Base-by-base conservation (phyloP, 257 asterid genomes). In the Ocimum tenuiflorum region DNA sequence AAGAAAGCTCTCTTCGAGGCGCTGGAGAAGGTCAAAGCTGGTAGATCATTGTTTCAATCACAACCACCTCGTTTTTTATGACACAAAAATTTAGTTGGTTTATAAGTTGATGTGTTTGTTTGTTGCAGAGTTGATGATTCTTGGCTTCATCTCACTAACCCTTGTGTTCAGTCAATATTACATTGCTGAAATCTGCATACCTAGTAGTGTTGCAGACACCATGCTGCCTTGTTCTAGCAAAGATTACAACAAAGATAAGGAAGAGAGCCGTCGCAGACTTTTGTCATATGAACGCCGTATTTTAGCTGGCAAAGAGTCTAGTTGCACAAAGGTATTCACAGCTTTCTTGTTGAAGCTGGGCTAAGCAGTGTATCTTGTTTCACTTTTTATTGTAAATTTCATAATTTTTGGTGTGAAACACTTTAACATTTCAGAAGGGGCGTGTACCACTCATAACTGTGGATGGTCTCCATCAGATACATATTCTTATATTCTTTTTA, bases 61-160 rank as follows among this genome's bases (percentile, higher is more conserved):
- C 59, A 60, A 54, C 24, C 15, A 8, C 20, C n/a, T 52, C 45
- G 4, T 50, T 1, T 23, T 0, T 65, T 50, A 56, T 0, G 47
- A 27, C n/a, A 17, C 35, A 9, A 13, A 41, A 47, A 27, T 41
- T n/a, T 55, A 0, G 10, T 60, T 24, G 63, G 10, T 57, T 43
- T 54, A 50, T 71, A 51, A 71, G 60, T 49, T 55, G 33, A 19
- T 70, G 13, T 56, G 67, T 68, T 74, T 55, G 3, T 9, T 55
- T 31, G 60, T 76, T 74, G 69, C 97, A 92, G 99, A 94, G 83
- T 77, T 92, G 94, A 92, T 92, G 99, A 68, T 92, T 65, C 97
- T 92, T 3, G 99, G 95, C 53, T 94, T 94, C 77, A 94, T 94
- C 78, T 94, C 99, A 0, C 81, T 94, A 15, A 74, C 73, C 29